Base-by-base conservation (phyloP, 768 basidiomycete species). In the Tricholoma terreum region DNA sequence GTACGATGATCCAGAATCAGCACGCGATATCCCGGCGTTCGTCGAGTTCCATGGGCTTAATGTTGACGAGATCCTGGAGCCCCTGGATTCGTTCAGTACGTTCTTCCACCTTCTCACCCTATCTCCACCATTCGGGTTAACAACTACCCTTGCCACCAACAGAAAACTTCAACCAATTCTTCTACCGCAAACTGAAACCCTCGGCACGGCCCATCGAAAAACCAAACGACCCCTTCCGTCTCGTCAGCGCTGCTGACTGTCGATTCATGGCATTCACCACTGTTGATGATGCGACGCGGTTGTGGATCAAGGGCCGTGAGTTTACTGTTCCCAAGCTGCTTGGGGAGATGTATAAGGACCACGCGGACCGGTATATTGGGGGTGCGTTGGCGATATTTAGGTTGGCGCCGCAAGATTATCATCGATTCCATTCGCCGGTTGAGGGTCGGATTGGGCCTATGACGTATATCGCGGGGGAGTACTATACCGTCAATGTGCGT, bases 231-330 rank as follows among this genome's bases (percentile, higher is more conserved):
- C 87, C 92, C 0, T 81, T 77, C 49, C 84, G 87, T 7, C 77
- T 96, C 11, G 91, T 98, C 56, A 89, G 87, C 56, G 86, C 84
- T n/a, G 97, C 95, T 1, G 96, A 99, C 75, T 98, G 92, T 67
- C 88, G 96, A n/a, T 80, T 97, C 58, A 94, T 98, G 88, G 84
- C 88, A 1, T 99, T 98, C 71, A 87, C 91, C 70, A 88, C 85
- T 0, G 87, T 97, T 7, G 76, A 73, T 49, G 90, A 92, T 55
- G 96, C 96, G 1, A 97, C 94, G 2, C 77, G 80, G 21, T 75
- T 99, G 0, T 99, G 96, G 96, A 96, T 98, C 74, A 98, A 98
- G 67, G 96, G 96, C 3, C 85, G 94, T 42, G 94, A 97, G 63
- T 98, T 99, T 68, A 87, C 86, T 1, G 80, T 98, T 3, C 80